Evolutionary conservation across 768 basidiomycete species (phyloP).

Genomic region (Vararia minispora): DNA sequence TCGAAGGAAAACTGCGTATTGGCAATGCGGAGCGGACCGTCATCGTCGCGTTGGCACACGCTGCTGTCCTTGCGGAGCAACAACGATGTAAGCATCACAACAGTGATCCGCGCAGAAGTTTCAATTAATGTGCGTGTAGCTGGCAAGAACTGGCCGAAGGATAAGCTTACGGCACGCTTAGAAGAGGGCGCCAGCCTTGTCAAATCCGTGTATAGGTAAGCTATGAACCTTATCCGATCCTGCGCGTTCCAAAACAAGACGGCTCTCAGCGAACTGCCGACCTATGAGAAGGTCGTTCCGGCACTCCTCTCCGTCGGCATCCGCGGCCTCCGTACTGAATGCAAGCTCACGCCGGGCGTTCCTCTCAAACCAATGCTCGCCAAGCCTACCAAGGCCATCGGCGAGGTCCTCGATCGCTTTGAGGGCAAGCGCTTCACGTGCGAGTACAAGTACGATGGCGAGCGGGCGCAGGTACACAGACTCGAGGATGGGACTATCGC

Average conservation of each 20-base stretch:
- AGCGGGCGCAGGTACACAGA: conserved; percentile 90
- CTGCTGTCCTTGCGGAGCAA: conserved; percentile 72
- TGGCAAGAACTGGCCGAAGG: conserved; percentile 62
- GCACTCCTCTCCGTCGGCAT: conserved; percentile 76
- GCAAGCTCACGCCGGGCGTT: conserved; percentile 91
- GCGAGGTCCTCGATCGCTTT: conserved; percentile 93
- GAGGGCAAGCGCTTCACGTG: conserved; percentile 94
- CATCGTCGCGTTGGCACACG: conserved; percentile 90
- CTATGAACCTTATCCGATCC: not conserved
- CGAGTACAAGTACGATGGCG: conserved; percentile 99
- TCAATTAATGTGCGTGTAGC: conserved; percentile 27
- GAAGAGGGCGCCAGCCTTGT: conserved; percentile 70
- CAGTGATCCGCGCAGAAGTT: not conserved
- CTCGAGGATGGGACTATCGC: conserved; percentile 71
- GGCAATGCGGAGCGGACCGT: conserved; percentile 95
- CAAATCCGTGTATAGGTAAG: conserved; percentile 88
- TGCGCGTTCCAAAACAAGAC: not conserved
- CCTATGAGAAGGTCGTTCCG: conserved; percentile 87
- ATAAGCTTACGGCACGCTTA: conserved; percentile 58
- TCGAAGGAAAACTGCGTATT: conserved; percentile 95
- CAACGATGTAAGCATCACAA: conserved; percentile 40
- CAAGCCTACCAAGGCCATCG: conserved; percentile 97
- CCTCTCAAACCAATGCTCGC: conserved; percentile 99
- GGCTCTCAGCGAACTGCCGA: conserved; percentile 72
- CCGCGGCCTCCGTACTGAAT: conserved; percentile 51